These are phyloP conservation scores for Eimeria tenella DNA, from an alignment of 169 alveolate genomes.

Conservation along the genomic window DNA sequence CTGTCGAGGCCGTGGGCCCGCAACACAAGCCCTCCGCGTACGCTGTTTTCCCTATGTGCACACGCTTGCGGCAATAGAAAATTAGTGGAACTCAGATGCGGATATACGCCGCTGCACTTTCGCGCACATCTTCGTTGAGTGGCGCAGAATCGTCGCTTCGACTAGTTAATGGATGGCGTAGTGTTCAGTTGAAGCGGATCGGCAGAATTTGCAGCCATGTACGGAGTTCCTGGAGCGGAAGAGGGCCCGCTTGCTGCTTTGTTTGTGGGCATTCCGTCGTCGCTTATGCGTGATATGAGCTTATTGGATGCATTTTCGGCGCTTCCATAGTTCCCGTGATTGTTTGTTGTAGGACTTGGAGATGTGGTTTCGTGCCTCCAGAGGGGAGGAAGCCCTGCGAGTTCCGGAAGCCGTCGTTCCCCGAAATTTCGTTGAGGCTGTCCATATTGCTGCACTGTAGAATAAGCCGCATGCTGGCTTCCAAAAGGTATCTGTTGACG, in stretches of 20 bases:
- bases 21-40: too few relatives aligned
- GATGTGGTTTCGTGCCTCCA: conserved; percentile 6
- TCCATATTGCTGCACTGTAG: not conserved
- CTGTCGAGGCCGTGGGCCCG: too few relatives aligned
- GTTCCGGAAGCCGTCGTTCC: not conserved
- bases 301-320: too few relatives aligned
- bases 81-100: too few relatives aligned
- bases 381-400: not conserved
- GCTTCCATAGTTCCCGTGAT: too few relatives aligned
- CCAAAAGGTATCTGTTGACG: conserved; percentile 18
- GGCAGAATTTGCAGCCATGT: not conserved
- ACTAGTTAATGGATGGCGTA: conserved; percentile 4
- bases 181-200: not conserved
- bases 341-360: not conserved
- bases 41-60: too few relatives aligned
- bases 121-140: too few relatives aligned
- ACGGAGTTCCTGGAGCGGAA: not conserved
- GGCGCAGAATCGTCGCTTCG: too few relatives aligned
- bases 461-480: not conserved
- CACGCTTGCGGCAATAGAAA: too few relatives aligned
- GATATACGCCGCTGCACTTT: too few relatives aligned
- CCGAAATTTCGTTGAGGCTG: not conserved
- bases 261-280: not conserved
- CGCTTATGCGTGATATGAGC: not conserved
- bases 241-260: conserved; percentile 2